These are phyloP conservation scores for Jatropha podagrica DNA, from an alignment of 441 rosid genomes.

Conservation along the genomic window DNA sequence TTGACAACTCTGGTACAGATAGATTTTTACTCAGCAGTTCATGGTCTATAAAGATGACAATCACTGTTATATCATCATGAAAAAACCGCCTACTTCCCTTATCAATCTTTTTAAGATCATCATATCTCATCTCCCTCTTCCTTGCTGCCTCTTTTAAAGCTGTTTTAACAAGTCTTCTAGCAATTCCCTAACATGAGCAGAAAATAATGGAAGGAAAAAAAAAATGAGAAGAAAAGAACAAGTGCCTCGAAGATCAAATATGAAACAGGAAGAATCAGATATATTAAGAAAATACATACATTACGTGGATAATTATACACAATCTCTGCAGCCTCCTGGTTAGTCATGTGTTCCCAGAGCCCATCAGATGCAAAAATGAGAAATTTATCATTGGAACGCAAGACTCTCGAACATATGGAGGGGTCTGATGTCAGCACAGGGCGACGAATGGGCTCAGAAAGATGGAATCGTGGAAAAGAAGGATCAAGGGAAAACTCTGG, in stretches of 20 bases:
- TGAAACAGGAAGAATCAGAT: background rate
- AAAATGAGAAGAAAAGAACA: background rate
- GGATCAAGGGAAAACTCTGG: constrained; percentile 81
- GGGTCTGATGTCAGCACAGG: constrained; percentile 86
- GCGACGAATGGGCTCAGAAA: constrained; percentile 64
- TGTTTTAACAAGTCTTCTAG: constrained; percentile 62
- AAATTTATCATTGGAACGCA: constrained; percentile 65
- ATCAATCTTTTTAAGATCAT: constrained; percentile 63
- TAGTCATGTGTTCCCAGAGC: constrained; percentile 81
- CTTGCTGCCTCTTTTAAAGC: constrained; percentile 71
- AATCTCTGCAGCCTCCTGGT: constrained; percentile 84
- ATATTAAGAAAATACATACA: constrained; percentile 41
- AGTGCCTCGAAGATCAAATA: background rate
- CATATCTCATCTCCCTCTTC: constrained; percentile 67
- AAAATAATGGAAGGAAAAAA: background rate
- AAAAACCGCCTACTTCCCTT: constrained; percentile 63
- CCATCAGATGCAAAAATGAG: constrained; percentile 96
- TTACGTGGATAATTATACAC: constrained; percentile 62
- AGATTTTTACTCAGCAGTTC: constrained; percentile 41
- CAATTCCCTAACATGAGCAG: constrained; percentile 59
- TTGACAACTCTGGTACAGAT: constrained; percentile 59
- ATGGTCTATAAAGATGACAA: constrained; percentile 74
- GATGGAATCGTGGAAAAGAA: constrained; percentile 75
- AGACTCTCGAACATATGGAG: constrained; percentile 47
- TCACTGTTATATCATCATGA: constrained; percentile 90